Evolutionary conservation across 768 basidiomycete genomes (phyloP), one percentile per base, ranked within the genome.

Genomic region (Pholiota conissans): DNA sequence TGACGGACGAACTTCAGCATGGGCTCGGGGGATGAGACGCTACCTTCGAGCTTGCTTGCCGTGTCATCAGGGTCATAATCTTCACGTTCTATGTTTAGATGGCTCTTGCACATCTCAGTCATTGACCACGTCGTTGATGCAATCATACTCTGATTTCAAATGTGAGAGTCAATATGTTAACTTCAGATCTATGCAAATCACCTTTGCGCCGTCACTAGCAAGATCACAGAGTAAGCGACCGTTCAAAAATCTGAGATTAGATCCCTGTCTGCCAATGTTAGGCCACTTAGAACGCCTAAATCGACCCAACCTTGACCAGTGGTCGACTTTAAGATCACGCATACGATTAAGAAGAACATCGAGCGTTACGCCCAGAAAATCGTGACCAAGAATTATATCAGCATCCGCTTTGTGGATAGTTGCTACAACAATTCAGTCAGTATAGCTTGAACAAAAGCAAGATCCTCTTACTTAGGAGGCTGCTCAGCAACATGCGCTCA

Each of bases 31-130:
- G 83, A 83, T 57, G 85, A 82, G 51, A 95, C 80, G 37, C 84
- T 85, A 27, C 89, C 86, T 66, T 98, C 97, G 62, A 99, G 86
- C 72, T 92, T 98, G 61, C 83, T 80, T 27, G 93, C 87, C 0
- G 93, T 96, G 66, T 98, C 97, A 60, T 98, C 96, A 0, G 94
- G 89, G 67, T 98, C 96, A 60, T 97, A 95, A 61, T 98, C 97
- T 67, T 97, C 90, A 34, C 97, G 79, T 52, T 90, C 87, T 58
- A 84, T 83, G 60, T 89, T 88, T 61, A 99, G 84, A 69, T 96
- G 90, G 0, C 93, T 91, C 60, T 80, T 83, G 74, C 92, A 95
- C 95, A 99, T 98, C 72, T 99, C 97, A 8, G 93, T 93, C 52
- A 98, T 75, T 2, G 95, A 96, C 97, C 97, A 99, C 1, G 97